These are phyloP conservation scores for Keithomyces neogunnii DNA, from an alignment of 2,329 filamentous ascomycete species.

Conservation along the genomic window DNA sequence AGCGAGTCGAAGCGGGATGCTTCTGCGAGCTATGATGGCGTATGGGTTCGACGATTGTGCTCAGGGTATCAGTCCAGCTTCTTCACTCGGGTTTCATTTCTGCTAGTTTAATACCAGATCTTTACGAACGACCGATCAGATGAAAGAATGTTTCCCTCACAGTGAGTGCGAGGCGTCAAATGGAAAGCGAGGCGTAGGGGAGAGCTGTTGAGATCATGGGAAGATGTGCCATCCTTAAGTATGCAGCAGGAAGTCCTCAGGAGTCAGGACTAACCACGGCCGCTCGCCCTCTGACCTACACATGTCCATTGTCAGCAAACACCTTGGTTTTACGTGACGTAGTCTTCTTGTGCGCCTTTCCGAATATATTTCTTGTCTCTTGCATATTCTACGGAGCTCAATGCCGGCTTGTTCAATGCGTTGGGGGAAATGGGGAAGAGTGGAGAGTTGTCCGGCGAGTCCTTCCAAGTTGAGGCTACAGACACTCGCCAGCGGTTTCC, in stretches of 20 bases:
- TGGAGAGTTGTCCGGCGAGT: constrained; percentile 4
- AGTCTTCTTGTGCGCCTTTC: neutral
- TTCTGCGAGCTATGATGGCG: neutral
- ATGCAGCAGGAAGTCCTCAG: neutral
- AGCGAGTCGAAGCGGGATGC: neutral
- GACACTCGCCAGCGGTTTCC: constrained; percentile 3
- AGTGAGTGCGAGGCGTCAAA: no score
- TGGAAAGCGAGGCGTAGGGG: neutral
- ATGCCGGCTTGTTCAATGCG: neutral
- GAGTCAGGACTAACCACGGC: neutral
- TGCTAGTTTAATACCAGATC: no score
- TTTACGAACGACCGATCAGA: no score
- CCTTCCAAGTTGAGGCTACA: constrained; percentile 2
- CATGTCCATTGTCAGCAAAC: neutral
- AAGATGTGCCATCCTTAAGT: neutral
- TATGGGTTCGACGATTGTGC: neutral
- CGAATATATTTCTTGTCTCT: neutral
- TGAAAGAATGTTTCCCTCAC: neutral
- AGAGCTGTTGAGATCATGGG: neutral
- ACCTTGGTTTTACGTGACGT: neutral
- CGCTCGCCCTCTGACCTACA: neutral
- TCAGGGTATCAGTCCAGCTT: no score
- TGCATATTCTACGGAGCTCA: neutral
- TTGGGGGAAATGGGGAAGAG: neutral
- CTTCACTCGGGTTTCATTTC: no score